Conservation (phyloP, 805 yeast species). For the Candida awuae region DNA sequence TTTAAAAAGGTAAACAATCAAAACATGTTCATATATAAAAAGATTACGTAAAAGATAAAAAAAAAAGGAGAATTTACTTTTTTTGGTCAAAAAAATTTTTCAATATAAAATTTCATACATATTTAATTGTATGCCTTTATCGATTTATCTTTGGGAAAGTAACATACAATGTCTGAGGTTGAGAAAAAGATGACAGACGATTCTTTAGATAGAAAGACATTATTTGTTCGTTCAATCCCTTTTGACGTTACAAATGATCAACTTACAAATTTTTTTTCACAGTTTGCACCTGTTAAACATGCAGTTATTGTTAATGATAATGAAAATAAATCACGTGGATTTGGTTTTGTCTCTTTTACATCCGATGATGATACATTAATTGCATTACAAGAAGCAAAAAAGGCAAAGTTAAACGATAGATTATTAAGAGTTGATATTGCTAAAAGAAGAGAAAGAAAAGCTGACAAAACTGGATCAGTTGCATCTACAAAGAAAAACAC, state of each 20-base stretch:
- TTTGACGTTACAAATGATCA: slow-evolving; percentile 72
- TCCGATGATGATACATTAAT: slow-evolving; percentile 73
- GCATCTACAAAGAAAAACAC: slow-evolving; percentile 11
- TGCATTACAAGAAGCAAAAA: slow-evolving; percentile 65
- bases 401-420: slow-evolving; percentile 55
- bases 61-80: neutral
- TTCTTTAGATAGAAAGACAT: slow-evolving; percentile 48
- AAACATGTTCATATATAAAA: neutral
- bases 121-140: neutral
- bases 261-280: slow-evolving; percentile 77
- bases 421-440: slow-evolving; percentile 78
- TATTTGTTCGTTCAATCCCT: slow-evolving; percentile 85
- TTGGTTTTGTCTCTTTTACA: slow-evolving; percentile 90
- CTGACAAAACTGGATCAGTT: slow-evolving; percentile 23
- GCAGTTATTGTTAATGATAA: slow-evolving; percentile 83
- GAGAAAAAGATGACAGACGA: slow-evolving; percentile 14
- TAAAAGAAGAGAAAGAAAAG: slow-evolving; percentile 78
- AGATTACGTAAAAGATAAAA: neutral
- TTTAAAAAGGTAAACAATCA: neutral
- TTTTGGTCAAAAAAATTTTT: neutral
- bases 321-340: slow-evolving; percentile 76
- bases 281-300: slow-evolving; percentile 90
- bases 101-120: neutral
- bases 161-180: neutral
- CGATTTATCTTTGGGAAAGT: neutral